Conservation (phyloP, 495 filamentous ascomycete genomes). For the Xylaria scruposa region DNA sequence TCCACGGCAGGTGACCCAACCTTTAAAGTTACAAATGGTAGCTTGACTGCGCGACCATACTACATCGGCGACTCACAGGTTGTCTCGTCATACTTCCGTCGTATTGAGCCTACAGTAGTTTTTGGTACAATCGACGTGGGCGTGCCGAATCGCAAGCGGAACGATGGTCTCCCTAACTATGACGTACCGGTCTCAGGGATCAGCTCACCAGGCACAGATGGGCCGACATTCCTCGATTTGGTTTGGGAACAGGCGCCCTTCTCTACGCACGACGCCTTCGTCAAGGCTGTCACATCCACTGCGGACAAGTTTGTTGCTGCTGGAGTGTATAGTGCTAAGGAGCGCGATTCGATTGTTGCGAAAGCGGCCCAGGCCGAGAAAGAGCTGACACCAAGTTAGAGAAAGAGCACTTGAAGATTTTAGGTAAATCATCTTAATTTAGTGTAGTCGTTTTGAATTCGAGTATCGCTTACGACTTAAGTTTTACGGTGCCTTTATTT, state of each 20-base stretch:
- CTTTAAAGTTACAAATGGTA: slow-evolving; percentile 26
- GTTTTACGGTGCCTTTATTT: too few relatives aligned
- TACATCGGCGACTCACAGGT: slow-evolving; percentile 33
- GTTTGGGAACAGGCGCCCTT: slow-evolving; percentile 37
- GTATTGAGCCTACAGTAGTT: slow-evolving; percentile 29
- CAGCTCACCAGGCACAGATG: slow-evolving; percentile 32
- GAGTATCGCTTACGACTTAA: too few relatives aligned
- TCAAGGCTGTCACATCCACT: slow-evolving; percentile 24
- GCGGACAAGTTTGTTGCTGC: slow-evolving; percentile 29
- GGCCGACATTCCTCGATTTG: slow-evolving; percentile 33
- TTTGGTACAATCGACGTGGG: slow-evolving; percentile 30
- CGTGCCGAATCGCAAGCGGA: slow-evolving; percentile 33
- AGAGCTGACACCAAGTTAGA: slow-evolving; percentile 28
- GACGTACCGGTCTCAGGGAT: slow-evolving; percentile 33
- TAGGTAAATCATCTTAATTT: too few relatives aligned
- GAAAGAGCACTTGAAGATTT: too few relatives aligned
- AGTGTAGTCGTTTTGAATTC: too few relatives aligned
- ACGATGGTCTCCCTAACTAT: slow-evolving; percentile 33
- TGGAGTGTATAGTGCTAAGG: slow-evolving; percentile 28
- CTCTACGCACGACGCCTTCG: slow-evolving; percentile 27
- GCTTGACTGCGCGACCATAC: slow-evolving; percentile 32
- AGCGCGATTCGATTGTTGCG: slow-evolving; percentile 30
- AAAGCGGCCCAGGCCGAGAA: slow-evolving; percentile 31
- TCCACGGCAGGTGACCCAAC: slow-evolving; percentile 28
- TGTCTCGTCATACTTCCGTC: slow-evolving; percentile 35